These are phyloP conservation scores for Eucalyptus sp. DNA, from an alignment of 345 rosid genomes.

Conservation along the genomic window DNA sequence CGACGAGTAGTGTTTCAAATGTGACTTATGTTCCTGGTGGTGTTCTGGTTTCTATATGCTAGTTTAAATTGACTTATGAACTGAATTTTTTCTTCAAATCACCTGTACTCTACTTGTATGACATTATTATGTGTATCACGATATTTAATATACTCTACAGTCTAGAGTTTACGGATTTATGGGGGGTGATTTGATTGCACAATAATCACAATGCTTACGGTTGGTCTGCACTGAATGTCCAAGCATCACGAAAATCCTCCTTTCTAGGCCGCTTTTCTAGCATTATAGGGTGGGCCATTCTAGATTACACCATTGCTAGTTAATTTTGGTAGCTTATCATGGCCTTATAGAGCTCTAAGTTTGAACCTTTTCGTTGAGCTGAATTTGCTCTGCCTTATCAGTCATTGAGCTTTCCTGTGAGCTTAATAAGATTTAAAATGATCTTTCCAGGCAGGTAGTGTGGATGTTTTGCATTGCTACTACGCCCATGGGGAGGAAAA, in stretches of 20 bases:
- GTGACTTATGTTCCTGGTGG: neutral
- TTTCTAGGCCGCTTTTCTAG: neutral
- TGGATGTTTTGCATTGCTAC: slow-evolving; percentile 89
- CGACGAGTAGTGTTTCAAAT: neutral
- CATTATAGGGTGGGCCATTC: neutral
- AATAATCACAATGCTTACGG: neutral
- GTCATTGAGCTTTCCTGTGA: neutral
- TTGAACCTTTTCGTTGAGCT: neutral
- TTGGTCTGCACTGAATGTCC: neutral
- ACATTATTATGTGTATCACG: neutral
- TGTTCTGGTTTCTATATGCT: neutral
- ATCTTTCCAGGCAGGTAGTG: slow-evolving; percentile 54
- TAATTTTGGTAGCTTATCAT: neutral
- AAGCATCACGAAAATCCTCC: neutral
- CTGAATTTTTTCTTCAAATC: neutral
- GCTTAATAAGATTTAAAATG: neutral
- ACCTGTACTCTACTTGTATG: neutral
- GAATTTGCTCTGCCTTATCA: neutral
- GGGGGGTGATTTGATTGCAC: neutral
- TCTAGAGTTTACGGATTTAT: neutral
- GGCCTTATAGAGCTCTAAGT: neutral
- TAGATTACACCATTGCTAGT: neutral
- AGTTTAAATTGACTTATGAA: neutral
- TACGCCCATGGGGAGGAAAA: slow-evolving; percentile 92
- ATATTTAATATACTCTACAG: neutral